Conservation (phyloP, 192 early-diverging fungal species). For the Coemansia sp. region DNA sequence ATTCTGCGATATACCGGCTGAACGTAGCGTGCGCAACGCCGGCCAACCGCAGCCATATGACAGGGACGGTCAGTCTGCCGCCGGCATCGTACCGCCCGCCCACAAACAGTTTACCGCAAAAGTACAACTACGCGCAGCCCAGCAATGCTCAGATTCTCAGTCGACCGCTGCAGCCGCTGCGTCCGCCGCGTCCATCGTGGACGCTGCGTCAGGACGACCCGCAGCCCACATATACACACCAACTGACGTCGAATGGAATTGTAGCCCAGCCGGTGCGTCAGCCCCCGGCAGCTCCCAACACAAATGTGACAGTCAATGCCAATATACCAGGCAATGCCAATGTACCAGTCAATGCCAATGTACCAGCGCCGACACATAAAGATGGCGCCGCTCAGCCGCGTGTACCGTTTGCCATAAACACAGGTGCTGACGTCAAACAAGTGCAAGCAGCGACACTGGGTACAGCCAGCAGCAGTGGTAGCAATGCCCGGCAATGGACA, state of each 20-base stretch:
- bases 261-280: conserved; percentile 19
- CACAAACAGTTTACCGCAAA: conserved; percentile 4
- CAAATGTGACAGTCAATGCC: too few relatives aligned
- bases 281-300: not conserved
- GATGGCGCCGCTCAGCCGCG: conserved; percentile 6
- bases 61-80: conserved; percentile 21
- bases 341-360: not conserved
- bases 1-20: conserved; percentile 45
- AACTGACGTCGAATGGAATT: conserved; percentile 35
- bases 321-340: too few relatives aligned
- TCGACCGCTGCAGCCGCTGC: conserved; percentile 39
- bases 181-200: conserved; percentile 47
- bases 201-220: conserved; percentile 42
- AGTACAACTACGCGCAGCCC: not conserved
- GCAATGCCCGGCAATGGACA: not conserved
- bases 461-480: not conserved
- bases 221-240: conserved; percentile 28
- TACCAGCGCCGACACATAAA: not conserved
- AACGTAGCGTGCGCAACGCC: conserved; percentile 35
- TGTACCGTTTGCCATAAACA: conserved; percentile 42
- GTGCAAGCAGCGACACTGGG: not conserved
- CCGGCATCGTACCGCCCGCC: conserved; percentile 6
- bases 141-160: conserved; percentile 33
- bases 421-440: not conserved
- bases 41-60: conserved; percentile 39